phyloP scores from a whole-genome alignment of 768 basidiomycete genomes.

The Russula sp. region DNA sequence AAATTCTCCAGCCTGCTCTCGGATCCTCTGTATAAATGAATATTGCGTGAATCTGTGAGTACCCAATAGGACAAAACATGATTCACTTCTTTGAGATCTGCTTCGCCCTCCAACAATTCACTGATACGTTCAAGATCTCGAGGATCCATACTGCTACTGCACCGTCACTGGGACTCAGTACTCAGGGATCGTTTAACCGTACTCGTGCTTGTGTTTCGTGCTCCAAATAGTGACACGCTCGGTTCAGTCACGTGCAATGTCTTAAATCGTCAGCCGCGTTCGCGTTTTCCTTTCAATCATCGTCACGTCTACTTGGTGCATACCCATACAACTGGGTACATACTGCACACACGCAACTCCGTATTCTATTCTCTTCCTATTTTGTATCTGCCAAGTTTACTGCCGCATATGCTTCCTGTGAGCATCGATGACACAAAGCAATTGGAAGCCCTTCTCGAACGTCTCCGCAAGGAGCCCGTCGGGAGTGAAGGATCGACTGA shows the following conservation, averaged over 20 bases:
- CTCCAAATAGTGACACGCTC: no score
- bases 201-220: no score
- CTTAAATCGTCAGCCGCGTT: neutral
- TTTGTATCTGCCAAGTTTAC: neutral
- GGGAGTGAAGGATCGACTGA: conserved; percentile 43
- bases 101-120: conserved; percentile 16
- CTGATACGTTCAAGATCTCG: conserved; percentile 20
- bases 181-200: no score
- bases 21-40: conserved; percentile 54
- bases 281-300: neutral
- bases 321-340: neutral
- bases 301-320: neutral
- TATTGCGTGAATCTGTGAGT: neutral
- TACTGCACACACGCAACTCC: neutral
- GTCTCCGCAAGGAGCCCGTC: conserved; percentile 52
- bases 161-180: neutral
- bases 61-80: neutral
- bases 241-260: neutral
- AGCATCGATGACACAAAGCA: conserved; percentile 20
- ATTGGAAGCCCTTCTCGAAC: conserved; percentile 43
- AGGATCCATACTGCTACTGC: conserved; percentile 12
- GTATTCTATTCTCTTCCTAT: no score
- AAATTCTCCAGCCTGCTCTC: conserved; percentile 62
- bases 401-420: conserved; percentile 3
- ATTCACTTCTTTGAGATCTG: conserved; percentile 19